These are phyloP conservation scores for Ascochyta fabae DNA, from an alignment of 2,329 filamentous ascomycete genomes.

Conservation along the genomic window DNA sequence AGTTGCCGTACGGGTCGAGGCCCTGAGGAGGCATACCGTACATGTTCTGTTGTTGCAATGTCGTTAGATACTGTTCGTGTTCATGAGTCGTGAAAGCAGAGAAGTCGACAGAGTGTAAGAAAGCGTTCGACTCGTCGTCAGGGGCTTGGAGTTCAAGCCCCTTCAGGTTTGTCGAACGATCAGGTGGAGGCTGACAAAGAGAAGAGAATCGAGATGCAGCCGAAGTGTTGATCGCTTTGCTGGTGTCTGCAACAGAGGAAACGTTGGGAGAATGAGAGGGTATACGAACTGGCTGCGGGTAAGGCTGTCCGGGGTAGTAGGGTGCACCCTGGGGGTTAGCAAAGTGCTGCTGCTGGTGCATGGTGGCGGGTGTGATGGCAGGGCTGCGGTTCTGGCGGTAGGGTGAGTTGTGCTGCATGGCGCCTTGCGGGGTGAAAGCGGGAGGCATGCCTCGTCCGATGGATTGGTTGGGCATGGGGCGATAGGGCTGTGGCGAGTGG, in stretches of 20 bases:
- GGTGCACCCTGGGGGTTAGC: conserved; percentile 65
- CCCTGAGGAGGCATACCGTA: conserved; percentile 61
- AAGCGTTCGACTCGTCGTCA: conserved; percentile 30
- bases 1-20: conserved; percentile 51
- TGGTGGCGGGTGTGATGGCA: conserved; percentile 66
- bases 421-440: conserved; percentile 56
- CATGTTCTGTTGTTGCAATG: conserved; percentile 69
- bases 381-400: conserved; percentile 64
- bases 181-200: conserved; percentile 13
- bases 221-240: conserved; percentile 27
- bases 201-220: conserved; percentile 23
- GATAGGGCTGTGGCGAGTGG: conserved; percentile 61
- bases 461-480: conserved; percentile 58
- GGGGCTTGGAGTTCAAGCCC: conserved; percentile 26
- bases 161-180: conserved; percentile 22
- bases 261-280: conserved; percentile 52
- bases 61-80: conserved; percentile 76
- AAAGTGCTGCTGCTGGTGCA: conserved; percentile 66
- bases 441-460: conserved; percentile 60
- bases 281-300: conserved; percentile 66
- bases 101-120: conserved; percentile 46
- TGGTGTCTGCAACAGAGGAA: conserved; percentile 23
- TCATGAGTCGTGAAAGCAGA: conserved; percentile 73
- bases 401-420: conserved; percentile 64
- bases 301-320: conserved; percentile 65